Evolutionary conservation across 1,284 basidiomycete genomes (phyloP).

Genomic region (Leccinum angustisporum): DNA sequence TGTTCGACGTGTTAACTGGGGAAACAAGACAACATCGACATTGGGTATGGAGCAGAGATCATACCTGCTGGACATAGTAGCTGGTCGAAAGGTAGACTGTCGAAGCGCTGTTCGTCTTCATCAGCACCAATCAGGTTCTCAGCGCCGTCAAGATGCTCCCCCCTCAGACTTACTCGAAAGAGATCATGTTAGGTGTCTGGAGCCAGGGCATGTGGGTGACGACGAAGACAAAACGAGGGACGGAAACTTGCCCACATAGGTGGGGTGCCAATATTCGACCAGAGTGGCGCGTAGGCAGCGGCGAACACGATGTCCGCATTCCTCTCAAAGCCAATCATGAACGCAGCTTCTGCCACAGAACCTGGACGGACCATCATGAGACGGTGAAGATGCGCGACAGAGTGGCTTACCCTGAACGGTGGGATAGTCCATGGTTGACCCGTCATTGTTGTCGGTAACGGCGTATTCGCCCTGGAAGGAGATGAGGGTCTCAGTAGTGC

Average conservation of each 20-base stretch:
- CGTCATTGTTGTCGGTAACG: constrained; percentile 50
- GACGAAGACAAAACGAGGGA: constrained; percentile 15
- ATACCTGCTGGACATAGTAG: constrained; percentile 65
- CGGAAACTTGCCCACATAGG: constrained; percentile 49
- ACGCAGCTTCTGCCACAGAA: constrained; percentile 60
- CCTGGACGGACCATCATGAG: constrained; percentile 25
- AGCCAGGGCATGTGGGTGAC: background rate
- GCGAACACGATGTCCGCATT: constrained; percentile 59
- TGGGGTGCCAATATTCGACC: constrained; percentile 53
- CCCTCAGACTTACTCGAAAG: constrained; percentile 54
- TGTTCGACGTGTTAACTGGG: constrained; percentile 1
- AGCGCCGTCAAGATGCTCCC: background rate
- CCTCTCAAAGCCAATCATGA: constrained; percentile 71
- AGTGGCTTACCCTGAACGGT: constrained; percentile 44
- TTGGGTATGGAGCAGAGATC: background rate
- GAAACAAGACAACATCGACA: background rate
- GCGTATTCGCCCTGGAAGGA: constrained; percentile 61
- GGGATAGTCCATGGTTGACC: constrained; percentile 58
- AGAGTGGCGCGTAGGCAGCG: constrained; percentile 65
- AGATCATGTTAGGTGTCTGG: constrained; percentile 60
- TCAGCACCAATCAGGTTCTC: background rate
- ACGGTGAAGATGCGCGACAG: background rate
- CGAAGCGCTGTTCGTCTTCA: constrained; percentile 42
- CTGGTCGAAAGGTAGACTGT: constrained; percentile 58
- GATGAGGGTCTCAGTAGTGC: background rate